A percentile compares a stretch with the other conserved stretches of the same genome.
phyloP scores from a whole-genome alignment of 2,329 filamentous ascomycete species.

The Colletotrichum agaves region DNA sequence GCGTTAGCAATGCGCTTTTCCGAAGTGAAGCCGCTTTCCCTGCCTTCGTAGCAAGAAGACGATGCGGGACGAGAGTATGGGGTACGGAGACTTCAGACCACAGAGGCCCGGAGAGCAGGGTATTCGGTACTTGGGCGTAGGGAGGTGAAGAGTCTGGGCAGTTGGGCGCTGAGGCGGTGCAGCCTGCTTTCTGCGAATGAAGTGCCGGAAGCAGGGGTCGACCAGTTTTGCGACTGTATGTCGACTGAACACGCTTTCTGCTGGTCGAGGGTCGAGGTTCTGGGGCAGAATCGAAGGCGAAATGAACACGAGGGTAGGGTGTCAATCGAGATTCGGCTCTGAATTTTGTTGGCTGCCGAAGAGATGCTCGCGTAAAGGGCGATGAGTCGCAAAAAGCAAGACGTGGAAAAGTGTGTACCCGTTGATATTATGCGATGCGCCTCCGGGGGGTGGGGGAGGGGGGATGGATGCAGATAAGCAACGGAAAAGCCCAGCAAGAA shows the following conservation, averaged over 20 bases:
- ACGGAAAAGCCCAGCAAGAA: conserved; percentile 19
- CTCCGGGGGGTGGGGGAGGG: background rate
- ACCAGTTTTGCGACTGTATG: conserved; percentile 19
- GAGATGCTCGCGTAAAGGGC: background rate
- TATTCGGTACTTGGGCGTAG: conserved; percentile 20
- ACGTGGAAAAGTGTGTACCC: background rate
- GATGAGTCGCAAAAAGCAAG: background rate
- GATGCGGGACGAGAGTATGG: conserved; percentile 15
- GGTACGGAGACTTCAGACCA: conserved; percentile 9
- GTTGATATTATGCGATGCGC: background rate
- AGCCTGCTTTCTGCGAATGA: conserved; percentile 34
- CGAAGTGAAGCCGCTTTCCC: conserved; percentile 21
- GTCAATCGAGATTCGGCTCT: conserved; percentile 21
- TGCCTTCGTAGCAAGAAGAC: background rate
- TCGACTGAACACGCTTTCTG: conserved; percentile 24
- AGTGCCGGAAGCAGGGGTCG: conserved; percentile 34
- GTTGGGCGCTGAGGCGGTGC: conserved; percentile 33
- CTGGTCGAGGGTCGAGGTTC: conserved; percentile 32
- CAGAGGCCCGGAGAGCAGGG: background rate
- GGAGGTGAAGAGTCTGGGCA: conserved; percentile 10
- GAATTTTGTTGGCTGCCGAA: background rate
- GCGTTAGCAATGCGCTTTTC: conserved; percentile 31
- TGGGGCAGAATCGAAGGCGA: conserved; percentile 34
- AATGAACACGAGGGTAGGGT: conserved; percentile 20
- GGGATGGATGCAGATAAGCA: background rate